These are phyloP conservation scores for Cicer chorassanicum DNA, from an alignment of 306 rosid genomes.

Conservation along the genomic window DNA sequence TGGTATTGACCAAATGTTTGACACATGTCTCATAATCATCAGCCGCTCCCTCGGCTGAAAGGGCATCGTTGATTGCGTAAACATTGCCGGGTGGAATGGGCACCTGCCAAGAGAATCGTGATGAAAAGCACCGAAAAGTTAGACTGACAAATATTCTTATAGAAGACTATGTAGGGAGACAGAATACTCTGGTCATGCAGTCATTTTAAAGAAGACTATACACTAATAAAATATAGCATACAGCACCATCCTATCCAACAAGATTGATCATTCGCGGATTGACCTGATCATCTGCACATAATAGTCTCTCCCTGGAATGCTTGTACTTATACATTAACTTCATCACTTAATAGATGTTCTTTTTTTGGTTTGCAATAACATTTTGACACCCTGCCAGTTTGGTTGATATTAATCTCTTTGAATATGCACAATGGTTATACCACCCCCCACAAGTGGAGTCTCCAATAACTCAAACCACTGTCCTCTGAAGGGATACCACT, in stretches of 20 bases:
- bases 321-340: conserved; percentile 18
- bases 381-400: not conserved
- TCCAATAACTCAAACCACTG: not conserved
- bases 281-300: not conserved
- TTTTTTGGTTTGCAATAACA: not conserved
- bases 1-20: conserved; percentile 58
- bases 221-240: not conserved
- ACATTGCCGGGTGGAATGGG: conserved; percentile 67
- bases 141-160: conserved; percentile 31
- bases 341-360: not conserved
- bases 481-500: not conserved
- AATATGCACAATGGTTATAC: not conserved
- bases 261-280: not conserved
- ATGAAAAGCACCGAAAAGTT: conserved; percentile 21
- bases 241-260: conserved; percentile 27
- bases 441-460: not conserved
- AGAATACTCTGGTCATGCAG: conserved; percentile 1
- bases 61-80: conserved; percentile 80
- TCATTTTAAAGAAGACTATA: conserved; percentile 25
- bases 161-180: conserved; percentile 21
- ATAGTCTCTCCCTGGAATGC: conserved; percentile 23
- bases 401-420: conserved; percentile 18
- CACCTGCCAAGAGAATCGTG: conserved; percentile 55
- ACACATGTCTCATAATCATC: conserved; percentile 86
- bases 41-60: conserved; percentile 89